Percentiles rank a stretch among this genome's conserved stretches.
Conservation (phyloP, 495 filamentous ascomycete genomes). For the Cryomyces antarcticus region DNA sequence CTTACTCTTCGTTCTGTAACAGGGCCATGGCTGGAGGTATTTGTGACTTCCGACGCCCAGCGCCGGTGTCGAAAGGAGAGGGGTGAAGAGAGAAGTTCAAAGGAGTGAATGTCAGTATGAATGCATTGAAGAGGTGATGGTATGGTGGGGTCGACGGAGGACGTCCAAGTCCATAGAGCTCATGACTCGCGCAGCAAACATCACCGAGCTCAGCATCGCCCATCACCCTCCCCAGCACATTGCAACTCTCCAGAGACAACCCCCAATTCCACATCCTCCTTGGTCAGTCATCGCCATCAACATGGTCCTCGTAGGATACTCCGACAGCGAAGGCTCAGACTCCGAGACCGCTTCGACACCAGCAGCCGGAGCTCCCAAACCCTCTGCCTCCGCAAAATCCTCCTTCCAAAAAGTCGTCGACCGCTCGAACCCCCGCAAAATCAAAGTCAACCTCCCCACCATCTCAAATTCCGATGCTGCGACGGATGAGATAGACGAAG, state of each 20-base stretch:
- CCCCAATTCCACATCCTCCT: not conserved
- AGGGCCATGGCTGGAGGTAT: conserved; percentile 47
- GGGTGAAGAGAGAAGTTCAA: too few relatives aligned
- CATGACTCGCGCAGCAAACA: too few relatives aligned
- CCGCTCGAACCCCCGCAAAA: conserved; percentile 59
- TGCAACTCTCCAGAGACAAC: not conserved
- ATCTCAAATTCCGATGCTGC: conserved; percentile 14
- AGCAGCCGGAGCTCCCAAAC: conserved; percentile 11
- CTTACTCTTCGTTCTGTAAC: conserved; percentile 92
- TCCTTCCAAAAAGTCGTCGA: conserved; percentile 58
- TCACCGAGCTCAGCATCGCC: too few relatives aligned
- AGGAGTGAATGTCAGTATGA: too few relatives aligned
- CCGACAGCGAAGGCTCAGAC: conserved; percentile 67
- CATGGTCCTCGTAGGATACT: conserved; percentile 21
- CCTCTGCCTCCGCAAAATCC: conserved; percentile 20
- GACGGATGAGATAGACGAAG: conserved; percentile 20
- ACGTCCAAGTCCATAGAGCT: too few relatives aligned
- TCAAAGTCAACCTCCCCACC: conserved; percentile 52
- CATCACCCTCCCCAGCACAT: not conserved
- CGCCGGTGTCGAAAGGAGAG: too few relatives aligned
- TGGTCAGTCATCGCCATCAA: conserved; percentile 1
- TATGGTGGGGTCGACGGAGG: too few relatives aligned
- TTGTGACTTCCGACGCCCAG: too few relatives aligned
- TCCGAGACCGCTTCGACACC: conserved; percentile 23
- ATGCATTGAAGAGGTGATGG: too few relatives aligned